phyloP scores from a whole-genome alignment of 768 basidiomycete species.

The Tylopilus rubrobrunneus region DNA sequence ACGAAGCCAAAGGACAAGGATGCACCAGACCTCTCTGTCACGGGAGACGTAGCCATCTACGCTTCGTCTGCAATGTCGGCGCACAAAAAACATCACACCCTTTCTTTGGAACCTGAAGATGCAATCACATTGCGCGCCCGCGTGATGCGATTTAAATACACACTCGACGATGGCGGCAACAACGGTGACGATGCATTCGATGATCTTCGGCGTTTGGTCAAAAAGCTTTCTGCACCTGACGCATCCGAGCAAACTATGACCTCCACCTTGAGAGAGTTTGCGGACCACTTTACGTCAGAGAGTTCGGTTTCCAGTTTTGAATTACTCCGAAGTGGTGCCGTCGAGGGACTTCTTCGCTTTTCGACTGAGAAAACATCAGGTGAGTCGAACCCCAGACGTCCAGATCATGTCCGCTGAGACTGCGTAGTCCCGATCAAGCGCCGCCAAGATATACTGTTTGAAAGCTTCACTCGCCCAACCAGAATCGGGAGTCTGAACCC shows the following conservation, averaged over 20 bases:
- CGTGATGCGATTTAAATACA: slow-evolving; percentile 81
- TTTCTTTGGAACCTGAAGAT: slow-evolving; percentile 81
- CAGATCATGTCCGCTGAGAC: slow-evolving; percentile 5
- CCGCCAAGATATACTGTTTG: slow-evolving; percentile 76
- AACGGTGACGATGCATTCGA: slow-evolving; percentile 63
- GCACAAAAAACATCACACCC: slow-evolving; percentile 65
- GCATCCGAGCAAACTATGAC: slow-evolving; percentile 61
- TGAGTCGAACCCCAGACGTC: slow-evolving; percentile 1
- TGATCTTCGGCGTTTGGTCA: slow-evolving; percentile 61
- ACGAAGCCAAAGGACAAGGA: slow-evolving; percentile 48
- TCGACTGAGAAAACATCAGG: slow-evolving; percentile 58
- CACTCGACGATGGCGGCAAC: slow-evolving; percentile 46
- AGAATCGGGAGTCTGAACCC: slow-evolving; percentile 43
- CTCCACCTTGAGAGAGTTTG: slow-evolving; percentile 68
- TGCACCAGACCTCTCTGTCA: slow-evolving; percentile 30
- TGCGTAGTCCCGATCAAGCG: slow-evolving; percentile 54
- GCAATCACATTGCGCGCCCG: slow-evolving; percentile 89
- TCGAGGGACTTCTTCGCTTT: slow-evolving; percentile 81
- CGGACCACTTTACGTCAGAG: slow-evolving; percentile 71
- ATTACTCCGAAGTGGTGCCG: slow-evolving; percentile 87
- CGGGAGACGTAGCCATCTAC: slow-evolving; percentile 35
- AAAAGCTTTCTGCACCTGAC: slow-evolving; percentile 50
- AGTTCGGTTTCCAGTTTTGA: slow-evolving; percentile 94
- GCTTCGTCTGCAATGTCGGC: slow-evolving; percentile 51
- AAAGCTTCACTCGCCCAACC: slow-evolving; percentile 63